Base-by-base conservation (phyloP, 1,139 yeast genomes). In the Yamadazyma triangularis region DNA sequence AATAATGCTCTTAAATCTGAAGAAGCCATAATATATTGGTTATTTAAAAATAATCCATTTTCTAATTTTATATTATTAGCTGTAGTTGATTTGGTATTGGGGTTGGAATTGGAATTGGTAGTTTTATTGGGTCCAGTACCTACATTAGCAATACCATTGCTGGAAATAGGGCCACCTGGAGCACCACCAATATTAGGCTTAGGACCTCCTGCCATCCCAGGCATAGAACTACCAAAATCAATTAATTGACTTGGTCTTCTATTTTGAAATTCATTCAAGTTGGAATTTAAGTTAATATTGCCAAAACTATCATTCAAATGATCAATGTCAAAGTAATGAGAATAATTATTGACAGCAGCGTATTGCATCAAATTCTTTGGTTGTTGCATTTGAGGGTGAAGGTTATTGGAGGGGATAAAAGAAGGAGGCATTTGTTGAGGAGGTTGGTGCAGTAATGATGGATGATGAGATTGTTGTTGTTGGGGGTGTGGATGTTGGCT, bases 1-100 rank as follows among this genome's bases (percentile, higher is more conserved):
- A 63, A 79, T 35, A 73, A 48, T 25, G 46, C 36, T 34, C 67
- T 69, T 42, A 75, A 60, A 6, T 66, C 73, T 0, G 68, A 60
- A 0, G 82, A 74, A 2, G 82, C 73, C 24, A 76, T 54, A 19
- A 78, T 76, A 26, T 66, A 63, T 40, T 63, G 68, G 31, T 72
- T 72, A 37, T 67, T 70, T 32, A 78, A 56, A 9, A 74, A 42
- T 24, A 78, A 58, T 1, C 83, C 83, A 45, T 77, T 77, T 29
- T 77, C 84, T 33, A 78, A 54, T 30, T 67, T 64, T 15, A 64
- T 5, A 15, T 21, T 13, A 7, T 13, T 32, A 10, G 4, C 15
- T 14, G 23, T 15, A 12, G 6, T 18, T 18, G 20, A 18, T 7
- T 18, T 18, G 9, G 20, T 7, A 25, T 16, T 25, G 6, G 20